These are phyloP conservation scores for Metschnikowia continentalis DNA, from an alignment of 805 yeast genomes.

Conservation along the genomic window DNA sequence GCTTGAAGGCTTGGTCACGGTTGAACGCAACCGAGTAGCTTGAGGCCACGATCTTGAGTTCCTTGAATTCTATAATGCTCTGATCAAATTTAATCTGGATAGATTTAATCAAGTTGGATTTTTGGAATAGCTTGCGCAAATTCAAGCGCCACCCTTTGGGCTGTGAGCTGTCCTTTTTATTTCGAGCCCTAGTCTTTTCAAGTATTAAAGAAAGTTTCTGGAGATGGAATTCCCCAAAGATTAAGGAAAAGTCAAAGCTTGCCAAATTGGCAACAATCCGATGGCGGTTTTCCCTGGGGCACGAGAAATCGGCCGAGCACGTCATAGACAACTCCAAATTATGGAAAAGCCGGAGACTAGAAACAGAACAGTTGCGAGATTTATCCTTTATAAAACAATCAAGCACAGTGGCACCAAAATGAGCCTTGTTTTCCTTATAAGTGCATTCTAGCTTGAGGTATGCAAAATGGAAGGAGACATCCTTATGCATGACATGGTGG, in stretches of 20 bases:
- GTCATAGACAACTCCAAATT: slow-evolving; percentile 11
- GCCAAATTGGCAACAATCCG: slow-evolving; percentile 2
- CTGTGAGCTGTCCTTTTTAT: not conserved
- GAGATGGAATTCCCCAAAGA: slow-evolving; percentile 8
- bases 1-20: slow-evolving; percentile 13
- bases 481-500: slow-evolving; percentile 12
- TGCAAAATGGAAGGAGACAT: slow-evolving; percentile 14
- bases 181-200: not conserved
- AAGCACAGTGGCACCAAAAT: slow-evolving; percentile 4
- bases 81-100: slow-evolving; percentile 17
- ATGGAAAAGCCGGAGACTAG: slow-evolving; percentile 11
- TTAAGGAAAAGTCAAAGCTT: slow-evolving; percentile 8
- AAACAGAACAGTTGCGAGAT: not conserved
- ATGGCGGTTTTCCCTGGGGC: not conserved
- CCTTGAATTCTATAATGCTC: slow-evolving; percentile 11
- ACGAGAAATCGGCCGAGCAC: slow-evolving; percentile 7
- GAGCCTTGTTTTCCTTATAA: not conserved
- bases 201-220: slow-evolving; percentile 9
- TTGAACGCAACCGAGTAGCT: slow-evolving; percentile 12
- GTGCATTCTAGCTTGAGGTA: slow-evolving; percentile 14
- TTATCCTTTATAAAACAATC: slow-evolving; percentile 13
- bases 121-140: slow-evolving; percentile 5
- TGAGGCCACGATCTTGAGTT: slow-evolving; percentile 10
- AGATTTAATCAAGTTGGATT: slow-evolving; percentile 9
- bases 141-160: not conserved